phyloP scores from a whole-genome alignment of 2,329 filamentous ascomycete species.

The Whalleya microplaca region DNA sequence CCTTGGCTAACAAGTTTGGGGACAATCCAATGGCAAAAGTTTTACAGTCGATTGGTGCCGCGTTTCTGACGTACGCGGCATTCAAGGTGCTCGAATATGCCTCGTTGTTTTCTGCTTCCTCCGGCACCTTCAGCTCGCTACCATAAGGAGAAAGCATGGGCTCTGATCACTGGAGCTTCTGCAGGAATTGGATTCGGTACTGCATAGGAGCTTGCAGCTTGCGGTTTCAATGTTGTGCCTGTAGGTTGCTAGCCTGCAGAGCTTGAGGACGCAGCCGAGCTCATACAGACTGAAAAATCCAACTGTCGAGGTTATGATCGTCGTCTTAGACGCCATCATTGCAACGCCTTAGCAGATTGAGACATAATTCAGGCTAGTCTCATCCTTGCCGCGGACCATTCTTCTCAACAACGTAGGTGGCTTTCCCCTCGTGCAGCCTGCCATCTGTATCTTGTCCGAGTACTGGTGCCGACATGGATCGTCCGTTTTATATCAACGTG shows the following conservation, averaged over 20 bases:
- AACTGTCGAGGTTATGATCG: constrained; percentile 31
- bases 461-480: constrained; percentile 36
- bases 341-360: constrained; percentile 35
- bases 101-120: constrained; percentile 25
- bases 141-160: constrained; percentile 22
- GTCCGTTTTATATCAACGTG: constrained; percentile 38
- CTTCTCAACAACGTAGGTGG: constrained; percentile 42
- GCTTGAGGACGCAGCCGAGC: constrained; percentile 32
- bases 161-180: constrained; percentile 41
- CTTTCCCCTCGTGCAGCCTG: constrained; percentile 30
- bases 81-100: constrained; percentile 11
- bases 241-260: constrained; percentile 37
- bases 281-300: constrained; percentile 28
- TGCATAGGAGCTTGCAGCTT: constrained; percentile 36
- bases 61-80: constrained; percentile 26
- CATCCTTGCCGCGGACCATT: constrained; percentile 34
- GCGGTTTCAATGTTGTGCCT: constrained; percentile 42
- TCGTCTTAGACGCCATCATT: constrained; percentile 36
- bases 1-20: constrained; percentile 4
- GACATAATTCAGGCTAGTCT: constrained; percentile 25
- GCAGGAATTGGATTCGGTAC: constrained; percentile 41
- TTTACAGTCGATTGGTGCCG: constrained; percentile 16
- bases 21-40: constrained; percentile 14
- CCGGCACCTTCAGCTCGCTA: constrained; percentile 24
- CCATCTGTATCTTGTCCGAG: constrained; percentile 33